These are phyloP conservation scores for Fusarium euwallaceae DNA, from an alignment of 2,329 filamentous ascomycete species.

Conservation along the genomic window DNA sequence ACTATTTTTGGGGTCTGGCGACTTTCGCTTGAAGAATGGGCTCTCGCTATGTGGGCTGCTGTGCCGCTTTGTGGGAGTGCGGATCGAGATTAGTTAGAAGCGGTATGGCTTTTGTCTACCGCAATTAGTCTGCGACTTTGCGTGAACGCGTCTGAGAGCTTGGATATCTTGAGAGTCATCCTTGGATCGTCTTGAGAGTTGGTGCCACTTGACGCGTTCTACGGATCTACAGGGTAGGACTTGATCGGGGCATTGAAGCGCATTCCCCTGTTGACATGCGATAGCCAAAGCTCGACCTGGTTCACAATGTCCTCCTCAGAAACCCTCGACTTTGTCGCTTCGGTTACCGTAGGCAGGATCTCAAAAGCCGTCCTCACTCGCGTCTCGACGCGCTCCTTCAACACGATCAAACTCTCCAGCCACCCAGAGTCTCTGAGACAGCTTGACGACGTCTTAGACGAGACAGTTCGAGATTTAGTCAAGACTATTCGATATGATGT, in stretches of 20 bases:
- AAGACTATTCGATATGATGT: not conserved
- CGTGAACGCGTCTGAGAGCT: not conserved
- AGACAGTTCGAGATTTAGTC: not conserved
- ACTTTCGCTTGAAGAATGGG: not conserved
- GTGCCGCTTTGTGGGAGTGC: not conserved
- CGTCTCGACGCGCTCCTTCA: not conserved
- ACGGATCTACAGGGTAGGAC: not conserved
- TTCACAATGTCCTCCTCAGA: slow-evolving; percentile 1
- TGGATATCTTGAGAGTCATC: not conserved
- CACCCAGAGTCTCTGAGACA: not conserved
- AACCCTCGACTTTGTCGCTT: slow-evolving; percentile 5
- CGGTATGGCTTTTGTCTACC: not conserved
- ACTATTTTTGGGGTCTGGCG: not conserved
- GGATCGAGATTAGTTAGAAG: not conserved
- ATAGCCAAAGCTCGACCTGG: not conserved
- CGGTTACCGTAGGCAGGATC: not conserved
- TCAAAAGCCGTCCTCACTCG: not conserved
- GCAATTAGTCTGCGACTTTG: not conserved
- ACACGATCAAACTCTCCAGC: not conserved
- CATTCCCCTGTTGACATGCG: not conserved
- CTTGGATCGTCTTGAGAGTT: not conserved
- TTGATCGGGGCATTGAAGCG: not conserved
- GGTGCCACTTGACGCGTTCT: not conserved
- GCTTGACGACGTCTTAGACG: not conserved
- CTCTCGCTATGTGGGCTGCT: not conserved